Base-by-base conservation (phyloP, 1,284 basidiomycete species). In the Golubevia sp. region DNA sequence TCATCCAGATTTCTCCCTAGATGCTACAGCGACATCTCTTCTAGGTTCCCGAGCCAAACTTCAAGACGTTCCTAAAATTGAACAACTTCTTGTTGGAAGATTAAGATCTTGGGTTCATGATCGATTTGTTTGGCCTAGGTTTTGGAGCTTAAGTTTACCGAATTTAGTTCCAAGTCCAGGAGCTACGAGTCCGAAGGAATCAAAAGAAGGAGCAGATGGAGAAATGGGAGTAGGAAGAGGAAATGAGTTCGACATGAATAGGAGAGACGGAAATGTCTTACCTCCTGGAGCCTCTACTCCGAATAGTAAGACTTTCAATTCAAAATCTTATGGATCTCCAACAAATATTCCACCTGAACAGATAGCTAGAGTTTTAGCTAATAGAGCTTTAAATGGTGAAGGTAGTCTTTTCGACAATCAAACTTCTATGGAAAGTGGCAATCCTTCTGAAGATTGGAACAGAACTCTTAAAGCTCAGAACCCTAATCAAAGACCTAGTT, bases 51-150 rank as follows among this genome's bases (percentile, higher is more conserved):
- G 87, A 57, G 87, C 87, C 3, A 88, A 88, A 76, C 79, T 88
- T 20, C 87, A 88, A 67, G 88, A 88, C 69, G 86, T 88, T 1
- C 88, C 88, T 8, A 88, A 88, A 73, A 85, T 88, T 49, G 87
- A 88, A 67, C 87, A 88, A 71, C 84, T 88, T 27, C 84, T 88
- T 58, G 71, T 86, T 1, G 85, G 85, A 2, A 84, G 87, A 2
- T 71, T 88, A 0, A 83, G 87, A 26, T 83, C 83, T 1, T 85
- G 84, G 56, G 85, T 88, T 18, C 84, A 86, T 64, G 86, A 87
- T 61, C 84, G 85, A 2, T 76, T 87, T 56, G 87, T 87, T 25
- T 86, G 86, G 84, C 87, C 87, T 0, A 76, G 84, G 51, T 85
- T 85, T 60, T 77, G 86, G 65, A 84, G 83, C 6, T 72, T 87